A percentile compares a stretch with the other conserved stretches of the same genome.
phyloP scores from a whole-genome alignment of 2,329 filamentous ascomycete genomes.

The Sporothrix protearum region DNA sequence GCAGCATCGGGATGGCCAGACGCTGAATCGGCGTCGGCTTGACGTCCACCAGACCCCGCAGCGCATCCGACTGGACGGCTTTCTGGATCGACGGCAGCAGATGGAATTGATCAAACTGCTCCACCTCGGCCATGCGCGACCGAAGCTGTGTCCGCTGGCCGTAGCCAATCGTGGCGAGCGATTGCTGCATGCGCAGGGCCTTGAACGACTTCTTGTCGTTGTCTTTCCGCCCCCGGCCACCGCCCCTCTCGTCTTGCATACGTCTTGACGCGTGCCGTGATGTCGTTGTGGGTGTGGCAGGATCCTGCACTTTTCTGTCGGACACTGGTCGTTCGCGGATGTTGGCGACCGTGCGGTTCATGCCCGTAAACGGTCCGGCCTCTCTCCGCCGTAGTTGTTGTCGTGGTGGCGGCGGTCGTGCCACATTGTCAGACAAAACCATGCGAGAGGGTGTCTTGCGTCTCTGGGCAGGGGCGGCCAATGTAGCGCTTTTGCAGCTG shows the following conservation, averaged over 20 bases:
- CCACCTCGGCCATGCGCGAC: constrained; percentile 60
- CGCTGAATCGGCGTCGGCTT: constrained; percentile 85
- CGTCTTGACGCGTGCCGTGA: constrained; percentile 15
- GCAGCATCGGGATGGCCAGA: constrained; percentile 77
- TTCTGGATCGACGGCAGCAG: constrained; percentile 68
- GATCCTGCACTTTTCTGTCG: constrained; percentile 29
- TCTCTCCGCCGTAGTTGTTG: constrained; percentile 38
- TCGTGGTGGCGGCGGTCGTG: constrained; percentile 37
- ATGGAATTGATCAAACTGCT: constrained; percentile 76
- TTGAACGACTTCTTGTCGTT: constrained; percentile 54
- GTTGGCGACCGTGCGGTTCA: constrained; percentile 53
- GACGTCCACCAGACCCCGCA: constrained; percentile 70
- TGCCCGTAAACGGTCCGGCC: constrained; percentile 52
- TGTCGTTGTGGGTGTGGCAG: constrained; percentile 21
- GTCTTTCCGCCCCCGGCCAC: constrained; percentile 18
- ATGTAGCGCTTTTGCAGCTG: constrained; percentile 23
- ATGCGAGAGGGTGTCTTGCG: constrained; percentile 49
- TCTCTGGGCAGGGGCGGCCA: constrained; percentile 16
- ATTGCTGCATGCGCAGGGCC: constrained; percentile 89
- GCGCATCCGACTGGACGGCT: constrained; percentile 67
- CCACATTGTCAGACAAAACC: constrained; percentile 55
- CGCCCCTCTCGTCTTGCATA: constrained; percentile 24
- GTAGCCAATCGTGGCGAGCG: constrained; percentile 74
- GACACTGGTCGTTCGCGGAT: constrained; percentile 35
- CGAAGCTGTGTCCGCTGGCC: constrained; percentile 55